These are phyloP conservation scores for Xerocomellus intermedius DNA, from an alignment of 768 basidiomycete species.

Conservation along the genomic window DNA sequence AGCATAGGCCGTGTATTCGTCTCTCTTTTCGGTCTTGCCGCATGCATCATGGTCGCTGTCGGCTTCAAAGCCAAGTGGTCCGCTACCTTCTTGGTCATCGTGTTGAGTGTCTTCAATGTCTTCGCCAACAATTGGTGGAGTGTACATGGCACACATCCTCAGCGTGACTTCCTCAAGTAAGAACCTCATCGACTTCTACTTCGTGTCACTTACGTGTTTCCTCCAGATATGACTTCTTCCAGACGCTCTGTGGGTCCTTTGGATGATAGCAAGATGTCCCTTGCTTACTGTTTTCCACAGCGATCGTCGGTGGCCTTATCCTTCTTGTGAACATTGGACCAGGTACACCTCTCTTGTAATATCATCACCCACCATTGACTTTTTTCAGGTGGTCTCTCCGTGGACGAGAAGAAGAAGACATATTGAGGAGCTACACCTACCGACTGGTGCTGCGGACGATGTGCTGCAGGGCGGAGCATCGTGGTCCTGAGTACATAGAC, in stretches of 20 bases:
- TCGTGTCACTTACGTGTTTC: slow-evolving; percentile 22
- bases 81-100: slow-evolving; percentile 89
- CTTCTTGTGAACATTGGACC: slow-evolving; percentile 98
- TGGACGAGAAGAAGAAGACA: slow-evolving; percentile 99
- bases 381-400: slow-evolving; percentile 81
- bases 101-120: slow-evolving; percentile 93
- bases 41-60: slow-evolving; percentile 94
- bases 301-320: slow-evolving; percentile 96
- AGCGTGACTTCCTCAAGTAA: slow-evolving; percentile 96
- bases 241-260: slow-evolving; percentile 69
- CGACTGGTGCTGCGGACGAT: neutral
- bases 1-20: slow-evolving; percentile 82
- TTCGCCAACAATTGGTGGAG: slow-evolving; percentile 99
- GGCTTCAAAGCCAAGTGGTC: slow-evolving; percentile 99
- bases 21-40: slow-evolving; percentile 85
- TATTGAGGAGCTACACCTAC: slow-evolving; percentile 41
- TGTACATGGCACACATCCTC: slow-evolving; percentile 87
- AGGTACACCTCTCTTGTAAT: slow-evolving; percentile 43
- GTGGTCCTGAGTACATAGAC: slow-evolving; percentile 21
- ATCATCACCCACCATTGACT: neutral
- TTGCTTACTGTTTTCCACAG: slow-evolving; percentile 30
- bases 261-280: neutral
- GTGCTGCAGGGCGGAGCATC: slow-evolving; percentile 2
- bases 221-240: slow-evolving; percentile 96
- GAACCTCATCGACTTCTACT: slow-evolving; percentile 25